Evolutionary conservation across 176 grass and related monocot genomes (phyloP), one percentile per base, ranked within the genome.

Genomic region (Stipa capillata): DNA sequence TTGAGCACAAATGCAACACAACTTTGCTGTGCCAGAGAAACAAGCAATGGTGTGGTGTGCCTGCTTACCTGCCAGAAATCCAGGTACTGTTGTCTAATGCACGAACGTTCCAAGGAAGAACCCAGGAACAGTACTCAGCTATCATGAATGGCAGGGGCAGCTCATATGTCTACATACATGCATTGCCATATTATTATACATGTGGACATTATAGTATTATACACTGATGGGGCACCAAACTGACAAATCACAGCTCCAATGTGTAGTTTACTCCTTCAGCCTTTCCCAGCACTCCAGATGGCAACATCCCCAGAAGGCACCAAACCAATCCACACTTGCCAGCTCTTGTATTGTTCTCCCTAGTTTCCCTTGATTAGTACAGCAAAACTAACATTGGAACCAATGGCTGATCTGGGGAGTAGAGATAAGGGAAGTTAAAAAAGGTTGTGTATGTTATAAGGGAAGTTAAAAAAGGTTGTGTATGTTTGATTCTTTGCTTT

Each of bases 271-370:
- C 23, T 84, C 42, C 2, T 35, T 13, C 14, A 13, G 33, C 35
- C 31, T 47, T 67, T 49, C 25, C 74, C 59, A 13, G 56, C 25
- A 71, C 78, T 73, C 76, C 59, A 78, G 59, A 80, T 17, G 69
- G 58, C 69, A 59, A 79, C 69, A 24, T 43, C 75, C 52, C 83
- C 73, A 67, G 59, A 83, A 81, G 75, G 40, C 53, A 87, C 65
- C 76, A 90, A 72, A 40, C 74, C 54, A 65, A 50, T 57, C 64
- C 54, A 67, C 72, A 67, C 12, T 69, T 81, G 75, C 80, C 85
- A 64, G 48, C 69, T 75, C 72, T 73, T 61, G 15, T 40, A 42
- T 79, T 49, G 43, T 59, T 41, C 33, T 47, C 70, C 69, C 44
- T 51, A 48, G 39, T 40, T 63, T 45, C 57, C 29, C 40, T 71